phyloP scores from a whole-genome alignment of 2,329 filamentous ascomycete species.

The Coleophoma eucalyptorum region DNA sequence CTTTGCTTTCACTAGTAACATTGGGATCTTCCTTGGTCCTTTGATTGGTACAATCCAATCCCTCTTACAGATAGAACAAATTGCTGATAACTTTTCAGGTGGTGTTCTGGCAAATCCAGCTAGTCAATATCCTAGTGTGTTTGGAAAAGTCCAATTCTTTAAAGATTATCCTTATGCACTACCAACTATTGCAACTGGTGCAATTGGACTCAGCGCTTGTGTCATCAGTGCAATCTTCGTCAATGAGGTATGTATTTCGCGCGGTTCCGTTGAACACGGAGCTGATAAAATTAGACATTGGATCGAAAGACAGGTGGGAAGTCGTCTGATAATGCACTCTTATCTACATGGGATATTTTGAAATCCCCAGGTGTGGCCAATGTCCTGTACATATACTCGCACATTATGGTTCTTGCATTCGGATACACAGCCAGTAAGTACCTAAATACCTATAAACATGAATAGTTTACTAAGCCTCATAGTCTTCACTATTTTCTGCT shows the following conservation, averaged over 20 bases:
- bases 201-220: constrained; percentile 49
- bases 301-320: constrained; percentile 20
- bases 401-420: constrained; percentile 66
- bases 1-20: constrained; percentile 71
- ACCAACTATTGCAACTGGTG: constrained; percentile 53
- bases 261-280: not conserved
- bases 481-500: constrained; percentile 65
- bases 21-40: constrained; percentile 72
- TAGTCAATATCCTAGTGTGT: constrained; percentile 54
- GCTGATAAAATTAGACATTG: constrained; percentile 37
- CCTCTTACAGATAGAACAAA: not conserved
- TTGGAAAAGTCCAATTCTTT: constrained; percentile 55
- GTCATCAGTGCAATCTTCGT: constrained; percentile 51
- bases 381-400: constrained; percentile 62
- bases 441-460: not conserved
- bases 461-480: not conserved
- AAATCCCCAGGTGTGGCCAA: constrained; percentile 59
- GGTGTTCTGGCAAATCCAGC: constrained; percentile 67
- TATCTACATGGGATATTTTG: constrained; percentile 52
- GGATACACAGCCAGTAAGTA: constrained; percentile 57
- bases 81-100: constrained; percentile 36
- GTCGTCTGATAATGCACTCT: constrained; percentile 12
- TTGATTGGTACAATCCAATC: constrained; percentile 17
- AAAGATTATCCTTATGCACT: constrained; percentile 62
- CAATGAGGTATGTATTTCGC: constrained; percentile 42